Percentiles rank a stretch among this genome's conserved stretches.
Evolutionary conservation across 1,284 basidiomycete species (phyloP).

Genomic region (Microstroma glucosiphilum): DNA sequence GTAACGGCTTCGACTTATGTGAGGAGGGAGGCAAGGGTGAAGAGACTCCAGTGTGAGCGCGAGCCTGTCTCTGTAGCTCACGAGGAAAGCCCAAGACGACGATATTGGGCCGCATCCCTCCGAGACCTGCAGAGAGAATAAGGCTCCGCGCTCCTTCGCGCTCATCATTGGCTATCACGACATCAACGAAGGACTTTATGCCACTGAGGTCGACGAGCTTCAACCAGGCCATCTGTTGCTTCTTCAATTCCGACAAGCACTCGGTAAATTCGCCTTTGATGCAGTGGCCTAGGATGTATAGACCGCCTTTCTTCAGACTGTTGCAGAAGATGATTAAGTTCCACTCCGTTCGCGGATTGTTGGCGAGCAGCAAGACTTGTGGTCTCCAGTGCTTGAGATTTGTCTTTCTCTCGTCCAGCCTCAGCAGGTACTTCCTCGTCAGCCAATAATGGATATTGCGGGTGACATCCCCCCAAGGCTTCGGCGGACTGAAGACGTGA

Average conservation of each 20-base stretch:
- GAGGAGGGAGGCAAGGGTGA: too few relatives aligned
- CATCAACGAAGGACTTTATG: constrained; percentile 48
- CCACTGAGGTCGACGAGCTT: constrained; percentile 49
- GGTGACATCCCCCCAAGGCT: constrained; percentile 50
- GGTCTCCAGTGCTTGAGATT: constrained; percentile 51
- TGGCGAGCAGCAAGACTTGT: constrained; percentile 46
- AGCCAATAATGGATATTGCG: constrained; percentile 49
- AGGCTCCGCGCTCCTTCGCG: constrained; percentile 46
- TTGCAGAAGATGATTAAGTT: constrained; percentile 51
- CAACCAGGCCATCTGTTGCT: constrained; percentile 48
- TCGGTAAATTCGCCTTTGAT: constrained; percentile 48
- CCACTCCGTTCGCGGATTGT: constrained; percentile 48
- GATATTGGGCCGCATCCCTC: constrained; percentile 49
- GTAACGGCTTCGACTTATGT: background rate
- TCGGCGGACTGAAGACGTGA: constrained; percentile 46
- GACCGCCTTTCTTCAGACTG: constrained; percentile 48
- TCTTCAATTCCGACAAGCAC: constrained; percentile 43
- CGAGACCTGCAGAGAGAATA: constrained; percentile 45
- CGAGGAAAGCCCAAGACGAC: constrained; percentile 48
- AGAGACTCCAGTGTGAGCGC: background rate
- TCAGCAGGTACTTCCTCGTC: constrained; percentile 47
- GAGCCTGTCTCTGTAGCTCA: constrained; percentile 25
- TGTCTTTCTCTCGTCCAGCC: constrained; percentile 48
- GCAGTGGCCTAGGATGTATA: constrained; percentile 48
- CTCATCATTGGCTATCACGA: constrained; percentile 47